Evolutionary conservation across 2,329 filamentous ascomycete genomes (phyloP), one percentile per base, ranked within the genome.

Genomic region (Colletotrichum acutatum): DNA sequence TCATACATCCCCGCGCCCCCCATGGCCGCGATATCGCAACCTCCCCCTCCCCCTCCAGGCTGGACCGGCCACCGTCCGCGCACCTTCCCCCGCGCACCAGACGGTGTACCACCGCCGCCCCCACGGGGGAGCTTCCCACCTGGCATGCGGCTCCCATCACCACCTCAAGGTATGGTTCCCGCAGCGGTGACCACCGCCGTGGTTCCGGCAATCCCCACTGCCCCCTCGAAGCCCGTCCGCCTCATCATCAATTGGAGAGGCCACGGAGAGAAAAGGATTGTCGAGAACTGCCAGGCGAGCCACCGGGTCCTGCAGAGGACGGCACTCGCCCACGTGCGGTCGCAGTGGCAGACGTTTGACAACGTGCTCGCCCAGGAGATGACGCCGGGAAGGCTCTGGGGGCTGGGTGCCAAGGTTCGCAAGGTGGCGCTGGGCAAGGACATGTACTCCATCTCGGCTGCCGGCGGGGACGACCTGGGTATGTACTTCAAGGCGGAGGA

Each of bases 231-330:
- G 52, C 68, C 71, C 1, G 76, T 80, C 9, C 74, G 79, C 22
- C 75, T 82, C 46, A 74, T 74, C 60, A 76, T 82, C 68, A 70
- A 56, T 59, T 80, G 79, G 79, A 49, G 60, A 5, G 77, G 76
- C 46, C 78, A 77, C 24, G 81, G 80, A 53, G 75, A 78, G 74
- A 76, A 77, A 52, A 80, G 79, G 59, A 72, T 82, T 62, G 75
- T 80, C 32, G 80, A 78, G 19, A 72, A 77, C 52, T 78, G 79
- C 60, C 66, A 53, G 19, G 42, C 69, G 46, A 61, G 72, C 14
- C 62, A 68, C 16, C 72, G 68, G 8, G 60, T 57, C 3, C 61
- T 74, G 28, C 61, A 71, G 54, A 30, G 64, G 22, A 84, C 62
- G 28, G 71, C 68, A 3, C 59, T 74, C 11, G 42, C 61, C 24